Base-by-base conservation (phyloP, 75 land plant genomes). In the Cupressus sempervirens region DNA sequence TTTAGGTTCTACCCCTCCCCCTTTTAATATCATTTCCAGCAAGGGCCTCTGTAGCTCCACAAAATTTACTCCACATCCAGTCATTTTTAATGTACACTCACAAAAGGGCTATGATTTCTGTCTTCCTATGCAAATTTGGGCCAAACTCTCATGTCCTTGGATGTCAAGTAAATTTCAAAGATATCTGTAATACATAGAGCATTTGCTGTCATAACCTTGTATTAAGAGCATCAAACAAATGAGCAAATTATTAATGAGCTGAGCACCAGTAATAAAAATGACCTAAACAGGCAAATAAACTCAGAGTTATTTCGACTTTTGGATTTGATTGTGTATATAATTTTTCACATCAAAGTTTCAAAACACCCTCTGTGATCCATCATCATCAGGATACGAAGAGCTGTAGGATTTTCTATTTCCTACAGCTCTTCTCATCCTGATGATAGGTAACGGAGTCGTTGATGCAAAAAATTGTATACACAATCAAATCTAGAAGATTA, bases 31-130 rank as follows among this genome's bases (percentile, higher is more conserved):
- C 7, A 83, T 81, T 38, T 85, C 90, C 65, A 94, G 3, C 70
- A 94, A 46, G 32, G 91, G 91, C 87, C 80, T 90, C 84, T 89
- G 92, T 2, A 88, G 86, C 72, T 85, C 91, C 4, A 94, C 94
- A 20, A 89, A 74, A 86, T 94, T 94, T 84, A 90, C 46, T 45
- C 81, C 48, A 41, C 52, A 79, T 10, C 20, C 1, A 45, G 52
- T 13, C 81, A 79, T 79, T 79, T 7, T 79, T 48, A 10, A 10
- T 45, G n/a, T 79, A 32, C 32, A 26, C 8, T 62, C 67, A 23
- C 67, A 62, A 23, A 62, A 38, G 40, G 2, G 40, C 40, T 38
- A 38, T 26, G 9, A 23, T 7, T 7, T 62, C 67, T 62, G n/a
- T 7, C 4, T 20, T 62, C 26, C 67, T 62, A 20, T 26, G 26